Percentiles rank a stretch among this genome's conserved stretches.
Evolutionary conservation across 2,329 filamentous ascomycete genomes (phyloP).

Genomic region (Fusarium sp.): DNA sequence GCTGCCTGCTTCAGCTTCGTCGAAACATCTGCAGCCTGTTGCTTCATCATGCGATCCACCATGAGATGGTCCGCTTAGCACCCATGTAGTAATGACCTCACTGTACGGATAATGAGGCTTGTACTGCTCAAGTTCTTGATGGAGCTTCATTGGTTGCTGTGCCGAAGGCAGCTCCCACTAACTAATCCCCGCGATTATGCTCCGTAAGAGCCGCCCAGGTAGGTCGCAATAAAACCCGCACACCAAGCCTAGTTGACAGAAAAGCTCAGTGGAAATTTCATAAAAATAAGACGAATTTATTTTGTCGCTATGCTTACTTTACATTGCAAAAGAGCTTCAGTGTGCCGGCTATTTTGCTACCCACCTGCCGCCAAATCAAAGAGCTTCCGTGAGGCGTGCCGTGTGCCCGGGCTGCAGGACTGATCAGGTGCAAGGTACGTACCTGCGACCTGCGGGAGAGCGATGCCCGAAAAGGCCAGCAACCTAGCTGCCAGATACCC

Average conservation of each 20-base stretch:
- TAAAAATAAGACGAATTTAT: too few species aligned
- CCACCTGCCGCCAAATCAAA: conserved; percentile 28
- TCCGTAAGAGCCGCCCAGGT: conserved; percentile 27
- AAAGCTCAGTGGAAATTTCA: too few species aligned
- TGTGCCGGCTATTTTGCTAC: too few species aligned
- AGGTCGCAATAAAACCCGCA: too few species aligned
- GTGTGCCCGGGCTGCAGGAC: background rate
- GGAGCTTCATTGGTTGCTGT: conserved; percentile 35
- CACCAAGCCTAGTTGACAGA: too few species aligned
- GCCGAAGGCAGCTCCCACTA: conserved; percentile 22
- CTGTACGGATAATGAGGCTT: conserved; percentile 33
- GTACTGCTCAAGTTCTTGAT: background rate
- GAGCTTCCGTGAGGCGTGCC: conserved; percentile 15
- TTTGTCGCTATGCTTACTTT: too few species aligned
- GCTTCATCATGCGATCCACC: conserved; percentile 8
- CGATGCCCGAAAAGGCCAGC: conserved; percentile 48
- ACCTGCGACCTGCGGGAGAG: conserved; percentile 34
- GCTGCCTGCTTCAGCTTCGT: background rate
- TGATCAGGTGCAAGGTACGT: conserved; percentile 38
- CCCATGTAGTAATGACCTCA: conserved; percentile 47
- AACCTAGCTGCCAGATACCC: conserved; percentile 47
- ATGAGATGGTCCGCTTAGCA: conserved; percentile 8
- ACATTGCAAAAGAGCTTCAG: too few species aligned
- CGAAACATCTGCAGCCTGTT: background rate
- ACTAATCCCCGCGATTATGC: conserved; percentile 15